Base-by-base conservation (phyloP, 495 filamentous ascomycete genomes). In the Neurospora intermedia region DNA sequence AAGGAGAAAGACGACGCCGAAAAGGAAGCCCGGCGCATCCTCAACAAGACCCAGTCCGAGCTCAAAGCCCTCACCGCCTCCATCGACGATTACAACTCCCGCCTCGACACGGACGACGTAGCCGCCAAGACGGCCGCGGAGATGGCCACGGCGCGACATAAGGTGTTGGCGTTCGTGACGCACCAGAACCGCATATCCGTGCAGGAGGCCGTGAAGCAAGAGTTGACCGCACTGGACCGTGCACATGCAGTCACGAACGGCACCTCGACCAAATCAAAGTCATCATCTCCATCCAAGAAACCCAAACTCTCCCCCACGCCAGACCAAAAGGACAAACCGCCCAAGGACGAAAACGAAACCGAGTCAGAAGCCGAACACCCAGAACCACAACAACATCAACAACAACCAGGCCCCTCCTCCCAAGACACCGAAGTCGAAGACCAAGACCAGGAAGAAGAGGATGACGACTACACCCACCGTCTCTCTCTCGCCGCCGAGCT, bases 1-100 rank as follows among this genome's bases (percentile, higher is more conserved):
- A 83, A 83, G 23, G 88, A 90, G 74, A 88, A 87, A 75, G 86
- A 90, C 43, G 82, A 84, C 16, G 88, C 88, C 31, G 83, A 87
- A 66, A 81, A 79, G 40, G 89, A 91, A 69, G 88, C 89, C 4
- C 81, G 85, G 54, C 85, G 88, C 6, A 86, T 91, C 69, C 79
- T 88, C 11, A 75, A 74, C 31, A 86, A 85, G 72, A 85, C 88
- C 5, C 82, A 87, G 43, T 84, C 81, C 10, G 90, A 92, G 76
- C 77, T 90, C 16, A 82, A 83, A 6, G 81, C 81, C 8, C 80
- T 89, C 27, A 82, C 81, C 31, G 80, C 83, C 39, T 80, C 87
- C 72, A 81, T 87, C 35, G 77, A 83, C 31, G 88, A 88, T 35
- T 77, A 88, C 7, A 80, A 84, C 35, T 74, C 75, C 9, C 78